Evolutionary conservation across 345 rosid species (phyloP).

Genomic region (Citrus medica): DNA sequence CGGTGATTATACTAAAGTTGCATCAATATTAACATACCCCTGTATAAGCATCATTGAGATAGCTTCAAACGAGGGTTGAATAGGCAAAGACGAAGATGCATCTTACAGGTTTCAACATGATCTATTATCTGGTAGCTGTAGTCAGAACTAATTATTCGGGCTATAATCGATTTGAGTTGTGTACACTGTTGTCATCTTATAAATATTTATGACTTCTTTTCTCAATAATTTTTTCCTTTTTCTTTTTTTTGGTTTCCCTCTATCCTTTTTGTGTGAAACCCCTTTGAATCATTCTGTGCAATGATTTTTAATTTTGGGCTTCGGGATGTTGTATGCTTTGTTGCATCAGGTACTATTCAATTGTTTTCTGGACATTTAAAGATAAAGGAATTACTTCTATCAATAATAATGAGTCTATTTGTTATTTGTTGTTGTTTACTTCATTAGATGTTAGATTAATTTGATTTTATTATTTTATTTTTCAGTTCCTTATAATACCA

Average conservation of each 20-base stretch:
- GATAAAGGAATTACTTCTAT: background rate
- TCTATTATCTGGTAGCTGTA: slow-evolving; percentile 4
- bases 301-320: background rate
- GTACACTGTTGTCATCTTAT: slow-evolving; percentile 10
- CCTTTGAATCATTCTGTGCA: background rate
- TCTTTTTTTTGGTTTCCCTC: background rate
- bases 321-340: background rate
- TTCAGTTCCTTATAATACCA: background rate
- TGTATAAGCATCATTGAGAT: slow-evolving; percentile 9
- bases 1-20: slow-evolving; percentile 19
- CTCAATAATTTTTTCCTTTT: background rate
- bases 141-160: background rate
- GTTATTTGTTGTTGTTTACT: background rate
- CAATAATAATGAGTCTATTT: background rate
- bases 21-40: background rate
- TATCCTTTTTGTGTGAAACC: background rate
- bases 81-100: background rate
- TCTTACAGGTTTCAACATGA: background rate
- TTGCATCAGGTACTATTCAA: slow-evolving; percentile 7
- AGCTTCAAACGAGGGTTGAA: slow-evolving; percentile 13
- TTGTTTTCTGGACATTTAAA: background rate
- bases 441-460: background rate
- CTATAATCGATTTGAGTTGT: slow-evolving; percentile 14
- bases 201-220: background rate
- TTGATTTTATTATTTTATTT: background rate